Percentiles rank a stretch among this genome's conserved stretches.
These are phyloP conservation scores for Aurifilum marmelostoma DNA, from an alignment of 2,329 filamentous ascomycete genomes.

Conservation along the genomic window DNA sequence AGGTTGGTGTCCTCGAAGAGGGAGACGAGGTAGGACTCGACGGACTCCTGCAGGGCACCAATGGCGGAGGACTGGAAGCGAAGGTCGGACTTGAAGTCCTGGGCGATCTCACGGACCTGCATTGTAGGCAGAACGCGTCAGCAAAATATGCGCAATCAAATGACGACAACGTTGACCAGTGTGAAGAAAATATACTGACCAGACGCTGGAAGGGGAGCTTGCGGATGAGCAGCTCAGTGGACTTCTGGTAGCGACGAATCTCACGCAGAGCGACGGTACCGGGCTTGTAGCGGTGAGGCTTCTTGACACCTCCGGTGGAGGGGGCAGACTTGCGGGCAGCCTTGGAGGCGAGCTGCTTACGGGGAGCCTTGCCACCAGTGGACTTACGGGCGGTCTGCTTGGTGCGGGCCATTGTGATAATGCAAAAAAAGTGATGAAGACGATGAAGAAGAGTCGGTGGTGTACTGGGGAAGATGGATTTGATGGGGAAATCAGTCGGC, in stretches of 20 bases:
- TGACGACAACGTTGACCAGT: too few relatives aligned
- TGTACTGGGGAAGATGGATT: conserved; percentile 34
- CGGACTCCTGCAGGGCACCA: conserved; percentile 95
- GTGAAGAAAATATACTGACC: conserved; percentile 56
- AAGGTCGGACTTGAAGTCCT: conserved; percentile 93
- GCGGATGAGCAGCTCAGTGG: conserved; percentile 91
- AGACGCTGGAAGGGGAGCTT: conserved; percentile 98
- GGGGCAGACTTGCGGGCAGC: conserved; percentile 97
- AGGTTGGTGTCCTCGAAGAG: conserved; percentile 98
- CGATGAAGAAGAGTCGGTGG: conserved; percentile 22
- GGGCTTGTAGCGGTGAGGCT: conserved; percentile 88
- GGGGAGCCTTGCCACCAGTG: conserved; percentile 76
- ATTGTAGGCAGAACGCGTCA: conserved; percentile 31
- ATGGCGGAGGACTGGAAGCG: conserved; percentile 99
- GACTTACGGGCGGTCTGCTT: conserved; percentile 76
- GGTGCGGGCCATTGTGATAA: conserved; percentile 62
- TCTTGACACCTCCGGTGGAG: conserved; percentile 96
- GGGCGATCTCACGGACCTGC: conserved; percentile 89
- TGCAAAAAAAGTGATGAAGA: conserved; percentile 36
- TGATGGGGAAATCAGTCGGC: conserved; percentile 35
- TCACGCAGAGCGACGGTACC: conserved; percentile 97
- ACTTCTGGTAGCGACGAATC: conserved; percentile 98
- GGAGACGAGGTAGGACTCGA: conserved; percentile 97
- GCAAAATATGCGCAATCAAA: conserved; percentile 15
- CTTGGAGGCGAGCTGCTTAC: conserved; percentile 99